Base-by-base conservation (phyloP, 805 yeast genomes). In the Barnettozyma siamensis region DNA sequence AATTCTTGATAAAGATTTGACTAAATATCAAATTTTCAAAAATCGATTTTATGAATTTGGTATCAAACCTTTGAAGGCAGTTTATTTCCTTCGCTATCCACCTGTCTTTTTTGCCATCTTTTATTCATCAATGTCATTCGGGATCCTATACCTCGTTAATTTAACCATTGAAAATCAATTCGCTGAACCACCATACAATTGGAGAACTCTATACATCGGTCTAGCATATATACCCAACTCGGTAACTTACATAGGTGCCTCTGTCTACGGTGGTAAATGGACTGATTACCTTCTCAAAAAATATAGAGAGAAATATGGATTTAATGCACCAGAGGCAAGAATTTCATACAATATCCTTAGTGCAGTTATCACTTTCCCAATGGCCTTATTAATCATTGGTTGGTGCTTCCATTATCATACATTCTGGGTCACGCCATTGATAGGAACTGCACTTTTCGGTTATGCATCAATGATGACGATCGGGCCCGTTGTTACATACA, bases 141-240 rank as follows among this genome's bases (percentile, higher is more conserved):
- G 79, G 4, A 75, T 76, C 13, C 62, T 84, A 16, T 87, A 86
- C 57, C 76, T 83, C 47, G 76, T 85, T 53, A 88, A 88, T 63
- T 70, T 86, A 75, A 72, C 91, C 4, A 66, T 88, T 33, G 72
- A 89, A 35, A 72, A 75, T 52, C 70, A 69, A 39, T 87, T 78
- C 59, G 65, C 84, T 0, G 54, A 71, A 17, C 60, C 64, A 0
- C 96, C 96, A 4, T 87, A 87, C 60, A 75, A 78, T 53, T 88
- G 83, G 67, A 64, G 67, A 27, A 62, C 84, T 0, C 61, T 85
- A 37, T 69, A 80, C 42, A 72, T 82, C 37, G 96, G 96, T 27
- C 67, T 87, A 21, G 70, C 84, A 42, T 87, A 85, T 63, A 78
- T 87, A 27, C 95, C 96, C 29, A 87, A 87, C 59, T 85, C 95